A percentile compares a stretch with the other conserved stretches of the same genome.
These are phyloP conservation scores for Tetracladium marchalianum DNA, from an alignment of 495 filamentous ascomycete species.

Conservation along the genomic window DNA sequence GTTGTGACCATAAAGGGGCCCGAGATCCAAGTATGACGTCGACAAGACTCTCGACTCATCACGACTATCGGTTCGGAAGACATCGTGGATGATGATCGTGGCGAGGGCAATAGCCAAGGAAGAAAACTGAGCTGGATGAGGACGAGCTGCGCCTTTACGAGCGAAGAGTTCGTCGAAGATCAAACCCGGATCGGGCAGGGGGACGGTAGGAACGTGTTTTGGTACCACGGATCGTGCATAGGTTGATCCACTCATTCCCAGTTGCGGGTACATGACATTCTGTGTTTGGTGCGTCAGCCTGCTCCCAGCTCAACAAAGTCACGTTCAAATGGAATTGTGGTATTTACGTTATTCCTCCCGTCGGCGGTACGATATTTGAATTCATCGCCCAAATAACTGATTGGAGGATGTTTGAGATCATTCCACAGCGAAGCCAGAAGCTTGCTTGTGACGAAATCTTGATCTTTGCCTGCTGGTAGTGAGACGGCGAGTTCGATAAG, in stretches of 20 bases:
- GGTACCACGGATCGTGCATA: slow-evolving; percentile 69
- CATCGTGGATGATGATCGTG: slow-evolving; percentile 79
- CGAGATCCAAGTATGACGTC: slow-evolving; percentile 82
- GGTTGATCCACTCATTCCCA: slow-evolving; percentile 45
- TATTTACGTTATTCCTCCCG: slow-evolving; percentile 47
- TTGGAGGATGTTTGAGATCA: slow-evolving; percentile 43
- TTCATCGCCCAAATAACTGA: slow-evolving; percentile 30
- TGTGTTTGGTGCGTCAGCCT: not conserved
- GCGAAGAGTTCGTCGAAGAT: slow-evolving; percentile 50
- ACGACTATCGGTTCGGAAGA: slow-evolving; percentile 17
- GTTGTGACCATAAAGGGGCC: slow-evolving; percentile 75
- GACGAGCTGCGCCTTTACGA: slow-evolving; percentile 35
- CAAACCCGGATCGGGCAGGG: slow-evolving; percentile 31
- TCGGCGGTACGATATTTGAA: slow-evolving; percentile 54
- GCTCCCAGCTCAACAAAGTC: too few relatives aligned
- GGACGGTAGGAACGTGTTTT: slow-evolving; percentile 45
- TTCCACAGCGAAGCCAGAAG: slow-evolving; percentile 42
- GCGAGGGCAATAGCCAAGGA: slow-evolving; percentile 81
- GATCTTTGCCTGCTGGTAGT: too few relatives aligned
- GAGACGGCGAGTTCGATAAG: too few relatives aligned
- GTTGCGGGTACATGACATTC: slow-evolving; percentile 46
- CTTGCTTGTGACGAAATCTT: too few relatives aligned
- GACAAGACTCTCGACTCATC: slow-evolving; percentile 52
- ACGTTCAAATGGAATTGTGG: not conserved
- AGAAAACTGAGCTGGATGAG: slow-evolving; percentile 48